A percentile compares a stretch with the other conserved stretches of the same genome.
These are phyloP conservation scores for Candida pini DNA, from an alignment of 805 yeast genomes.

Conservation along the genomic window DNA sequence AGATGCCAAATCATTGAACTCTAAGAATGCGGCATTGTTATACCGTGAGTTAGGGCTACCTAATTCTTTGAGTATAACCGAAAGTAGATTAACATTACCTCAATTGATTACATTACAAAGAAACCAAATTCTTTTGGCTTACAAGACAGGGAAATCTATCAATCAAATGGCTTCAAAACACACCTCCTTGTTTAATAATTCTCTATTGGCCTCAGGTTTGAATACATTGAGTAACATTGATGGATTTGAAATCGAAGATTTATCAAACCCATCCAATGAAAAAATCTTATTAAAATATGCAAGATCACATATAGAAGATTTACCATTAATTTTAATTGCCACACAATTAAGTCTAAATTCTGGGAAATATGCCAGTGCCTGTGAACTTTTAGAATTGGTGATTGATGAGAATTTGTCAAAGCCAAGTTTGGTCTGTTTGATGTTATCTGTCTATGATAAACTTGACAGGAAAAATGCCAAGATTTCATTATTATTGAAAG, in stretches of 20 bases:
- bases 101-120: constrained; percentile 38
- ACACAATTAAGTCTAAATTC: constrained; percentile 29
- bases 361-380: constrained; percentile 31
- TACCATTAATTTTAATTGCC: constrained; percentile 29
- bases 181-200: constrained; percentile 17
- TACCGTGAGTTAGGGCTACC: constrained; percentile 29
- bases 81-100: constrained; percentile 30
- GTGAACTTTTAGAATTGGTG: constrained; percentile 31
- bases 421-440: constrained; percentile 47
- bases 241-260: constrained; percentile 10
- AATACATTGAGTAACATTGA: constrained; percentile 15
- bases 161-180: constrained; percentile 14
- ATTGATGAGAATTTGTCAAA: constrained; percentile 10
- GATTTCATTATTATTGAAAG: constrained; percentile 25
- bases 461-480: constrained; percentile 34
- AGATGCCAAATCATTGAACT: constrained; percentile 1
- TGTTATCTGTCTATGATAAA: constrained; percentile 44
- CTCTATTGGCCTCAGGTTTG: constrained; percentile 23
- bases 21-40: constrained; percentile 19
- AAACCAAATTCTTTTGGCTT: constrained; percentile 40
- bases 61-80: constrained; percentile 19
- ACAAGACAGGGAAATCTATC: constrained; percentile 31
- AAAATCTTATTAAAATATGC: constrained; percentile 31
- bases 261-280: constrained; percentile 21
- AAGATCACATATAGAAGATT: constrained; percentile 22